Percentiles rank a stretch among this genome's conserved stretches.
Evolutionary conservation across 75 land plant species (phyloP).

Genomic region (Adiantum capillusveneris): DNA sequence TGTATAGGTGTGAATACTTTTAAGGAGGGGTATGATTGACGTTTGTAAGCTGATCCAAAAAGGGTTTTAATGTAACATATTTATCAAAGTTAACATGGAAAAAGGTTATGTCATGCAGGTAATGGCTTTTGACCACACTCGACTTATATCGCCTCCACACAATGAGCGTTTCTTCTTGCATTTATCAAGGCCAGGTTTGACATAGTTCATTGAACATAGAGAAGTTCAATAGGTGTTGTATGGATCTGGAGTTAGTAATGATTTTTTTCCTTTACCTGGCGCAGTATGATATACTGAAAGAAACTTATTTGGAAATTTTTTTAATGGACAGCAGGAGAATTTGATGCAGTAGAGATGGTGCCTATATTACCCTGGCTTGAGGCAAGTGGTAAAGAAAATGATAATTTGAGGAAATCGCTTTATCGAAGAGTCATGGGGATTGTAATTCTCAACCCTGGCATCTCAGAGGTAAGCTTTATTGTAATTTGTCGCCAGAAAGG

Average conservation of each 20-base stretch:
- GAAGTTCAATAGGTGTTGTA: no score
- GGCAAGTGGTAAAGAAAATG: conserved; percentile 66
- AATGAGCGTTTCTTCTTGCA: conserved; percentile 47
- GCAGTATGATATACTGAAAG: no score
- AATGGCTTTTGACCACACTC: conserved; percentile 67
- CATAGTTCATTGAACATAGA: no score
- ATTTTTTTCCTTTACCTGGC: no score
- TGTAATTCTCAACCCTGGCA: conserved; percentile 90
- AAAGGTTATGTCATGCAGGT: conserved; percentile 43
- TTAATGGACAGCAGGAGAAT: neutral
- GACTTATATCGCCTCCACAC: conserved; percentile 45
- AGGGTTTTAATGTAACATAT: no score
- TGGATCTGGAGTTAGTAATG: no score
- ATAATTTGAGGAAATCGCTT: conserved; percentile 40
- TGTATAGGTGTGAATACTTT: no score
- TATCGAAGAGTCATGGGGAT: conserved; percentile 65
- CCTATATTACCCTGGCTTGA: conserved; percentile 93
- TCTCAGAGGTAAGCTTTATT: conserved; percentile 94
- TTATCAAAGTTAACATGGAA: no score
- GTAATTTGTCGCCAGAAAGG: neutral
- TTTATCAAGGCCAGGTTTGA: neutral
- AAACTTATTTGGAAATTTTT: neutral
- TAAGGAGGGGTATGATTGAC: no score
- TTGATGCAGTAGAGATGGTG: conserved; percentile 14
- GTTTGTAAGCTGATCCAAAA: no score